phyloP scores from a whole-genome alignment of 345 rosid genomes.

The Corymbia maculata region DNA sequence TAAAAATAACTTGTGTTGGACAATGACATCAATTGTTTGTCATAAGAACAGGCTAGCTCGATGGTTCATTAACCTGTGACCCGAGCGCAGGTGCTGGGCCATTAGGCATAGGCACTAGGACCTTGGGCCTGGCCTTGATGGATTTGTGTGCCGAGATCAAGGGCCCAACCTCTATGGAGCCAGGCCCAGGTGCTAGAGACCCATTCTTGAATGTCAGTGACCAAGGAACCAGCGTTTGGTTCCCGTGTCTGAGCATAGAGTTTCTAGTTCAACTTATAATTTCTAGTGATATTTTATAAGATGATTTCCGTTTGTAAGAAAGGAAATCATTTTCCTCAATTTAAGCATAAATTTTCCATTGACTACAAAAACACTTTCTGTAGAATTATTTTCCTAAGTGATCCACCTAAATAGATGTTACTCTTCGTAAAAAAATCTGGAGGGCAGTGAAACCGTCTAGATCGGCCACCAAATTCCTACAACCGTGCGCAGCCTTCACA shows the following conservation, averaged over 20 bases:
- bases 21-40: no score
- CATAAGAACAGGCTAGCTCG: no score
- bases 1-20: no score
- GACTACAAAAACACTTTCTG: neutral
- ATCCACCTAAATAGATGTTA: neutral
- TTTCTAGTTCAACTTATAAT: neutral
- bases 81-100: neutral
- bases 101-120: neutral
- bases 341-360: no score
- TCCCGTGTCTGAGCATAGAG: rapidly evolving
- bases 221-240: neutral
- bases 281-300: neutral
- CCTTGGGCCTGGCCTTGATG: neutral
- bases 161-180: neutral
- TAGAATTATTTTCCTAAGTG: neutral
- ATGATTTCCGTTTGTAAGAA: neutral
- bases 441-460: neutral
- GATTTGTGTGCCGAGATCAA: neutral
- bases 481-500: neutral
- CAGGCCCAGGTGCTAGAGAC: neutral
- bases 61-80: neutral
- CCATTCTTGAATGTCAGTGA: neutral
- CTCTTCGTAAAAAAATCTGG: neutral
- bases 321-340: neutral
- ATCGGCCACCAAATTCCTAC: neutral